Evolutionary conservation across 768 basidiomycete genomes (phyloP), one percentile per base, ranked within the genome.

Genomic region (Amanita fuliginea): DNA sequence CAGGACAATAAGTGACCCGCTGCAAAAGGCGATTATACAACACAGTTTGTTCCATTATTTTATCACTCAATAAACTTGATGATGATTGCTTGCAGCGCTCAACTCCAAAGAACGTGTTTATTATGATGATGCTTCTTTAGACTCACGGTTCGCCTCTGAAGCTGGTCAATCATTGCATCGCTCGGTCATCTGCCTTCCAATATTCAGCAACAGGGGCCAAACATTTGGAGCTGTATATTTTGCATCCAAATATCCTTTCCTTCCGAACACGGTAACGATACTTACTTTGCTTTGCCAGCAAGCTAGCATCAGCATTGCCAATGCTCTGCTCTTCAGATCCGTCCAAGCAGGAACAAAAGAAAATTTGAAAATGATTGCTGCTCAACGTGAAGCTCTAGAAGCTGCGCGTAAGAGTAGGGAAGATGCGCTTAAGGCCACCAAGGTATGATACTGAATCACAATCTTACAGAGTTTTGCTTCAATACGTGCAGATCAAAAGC

Each of bases 361-460:
- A 56, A 87, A 87, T 56, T 58, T 86, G 53, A 82, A 80, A 65
- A 84, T 84, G 81, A 86, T 87, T 53, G 70, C 81, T n/a, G 68
- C 76, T 3, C 83, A 87, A 55, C 68, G 74, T 30, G 78, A 83
- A 18, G 83, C 83, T 5, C 61, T 86, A 3, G 83, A 86, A 59
- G 77, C 77, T 26, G 83, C 83, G 8, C 70, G 83, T 42, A 73
- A 74, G 57, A 84, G 83, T 56, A 69, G 83, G 10, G 82, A 85
- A 60, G 81, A 83, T 57, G 84, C 84, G 14, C 56, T 85, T 54
- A 84, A 81, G 54, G 83, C 83, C 0, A 84, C 83, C 2, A 83
- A 83, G 73, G 81, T 77, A 49, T 42, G 61, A 37, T 42, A 28
- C 47, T n/a, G 14, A 10, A 14, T 46, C 13, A n/a, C 21, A 3